Evolutionary conservation across 108 stramenopile genomes (phyloP).

Genomic region (Pseudonitzschia delicatissima): DNA sequence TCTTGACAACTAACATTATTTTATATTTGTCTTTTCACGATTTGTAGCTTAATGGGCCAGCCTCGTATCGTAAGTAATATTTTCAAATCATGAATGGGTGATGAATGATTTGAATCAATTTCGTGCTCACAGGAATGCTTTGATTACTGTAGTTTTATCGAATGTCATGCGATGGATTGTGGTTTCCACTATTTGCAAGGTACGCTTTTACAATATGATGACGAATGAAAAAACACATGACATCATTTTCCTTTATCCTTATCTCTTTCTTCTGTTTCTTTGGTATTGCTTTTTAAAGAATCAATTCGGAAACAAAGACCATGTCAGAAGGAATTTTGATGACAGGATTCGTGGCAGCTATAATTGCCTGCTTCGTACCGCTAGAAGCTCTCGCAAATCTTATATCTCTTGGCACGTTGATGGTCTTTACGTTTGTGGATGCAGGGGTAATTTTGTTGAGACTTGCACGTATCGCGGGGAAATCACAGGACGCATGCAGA

Average conservation of each 20-base stretch:
- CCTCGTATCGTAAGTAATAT: constrained; percentile 23
- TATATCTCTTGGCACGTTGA: constrained; percentile 57
- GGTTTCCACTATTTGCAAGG: constrained; percentile 70
- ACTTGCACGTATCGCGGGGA: constrained; percentile 9
- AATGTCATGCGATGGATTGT: constrained; percentile 84
- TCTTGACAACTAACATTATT: background rate
- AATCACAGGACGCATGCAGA: background rate
- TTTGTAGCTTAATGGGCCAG: constrained; percentile 31
- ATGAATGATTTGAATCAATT: background rate
- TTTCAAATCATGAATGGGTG: background rate
- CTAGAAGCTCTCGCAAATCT: constrained; percentile 56
- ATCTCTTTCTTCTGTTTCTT: background rate
- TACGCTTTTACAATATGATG: background rate
- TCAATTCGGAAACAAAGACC: constrained; percentile 52
- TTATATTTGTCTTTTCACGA: background rate
- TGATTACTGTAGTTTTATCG: constrained; percentile 73
- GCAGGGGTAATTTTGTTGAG: constrained; percentile 58
- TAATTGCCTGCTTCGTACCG: constrained; percentile 52
- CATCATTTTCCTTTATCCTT: background rate
- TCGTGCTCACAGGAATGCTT: too few relatives aligned
- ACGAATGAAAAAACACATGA: background rate
- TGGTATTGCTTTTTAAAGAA: background rate
- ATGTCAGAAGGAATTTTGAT: constrained; percentile 45
- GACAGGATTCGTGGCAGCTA: constrained; percentile 49
- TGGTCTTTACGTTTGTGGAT: constrained; percentile 63